Conservation (phyloP, 768 basidiomycete species). For the Pluteus cervinus region DNA sequence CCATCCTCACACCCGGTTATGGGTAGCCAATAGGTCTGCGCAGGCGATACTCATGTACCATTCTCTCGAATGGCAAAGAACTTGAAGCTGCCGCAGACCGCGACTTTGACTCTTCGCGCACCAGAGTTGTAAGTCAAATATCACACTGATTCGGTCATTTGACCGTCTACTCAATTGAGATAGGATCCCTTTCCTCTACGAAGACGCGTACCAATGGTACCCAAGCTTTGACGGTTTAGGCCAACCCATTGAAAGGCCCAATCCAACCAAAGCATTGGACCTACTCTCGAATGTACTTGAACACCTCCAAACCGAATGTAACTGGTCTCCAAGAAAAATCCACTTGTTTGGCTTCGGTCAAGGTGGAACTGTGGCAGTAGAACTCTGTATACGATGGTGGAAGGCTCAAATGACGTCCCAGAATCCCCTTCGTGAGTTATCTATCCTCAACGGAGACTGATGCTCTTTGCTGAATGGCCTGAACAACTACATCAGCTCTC, state of each 20-base stretch:
- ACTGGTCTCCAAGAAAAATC: constrained; percentile 64
- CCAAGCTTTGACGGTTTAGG: constrained; percentile 76
- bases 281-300: constrained; percentile 45
- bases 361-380: constrained; percentile 73
- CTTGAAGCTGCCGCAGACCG: constrained; percentile 86
- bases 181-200: constrained; percentile 76
- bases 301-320: constrained; percentile 52
- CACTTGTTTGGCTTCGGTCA: constrained; percentile 89
- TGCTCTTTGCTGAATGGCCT: background rate
- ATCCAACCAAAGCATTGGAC: constrained; percentile 65
- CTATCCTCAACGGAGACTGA: too few relatives aligned
- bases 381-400: constrained; percentile 59
- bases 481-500: constrained; percentile 25
- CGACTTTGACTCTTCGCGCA: constrained; percentile 73
- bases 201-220: constrained; percentile 85
- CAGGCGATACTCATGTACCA: constrained; percentile 80
- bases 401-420: constrained; percentile 23
- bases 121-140: constrained; percentile 56
- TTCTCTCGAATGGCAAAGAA: constrained; percentile 69
- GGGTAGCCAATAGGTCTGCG: background rate
- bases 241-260: constrained; percentile 60
- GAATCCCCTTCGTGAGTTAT: constrained; percentile 11
- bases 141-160: background rate
- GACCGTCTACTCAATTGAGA: background rate
- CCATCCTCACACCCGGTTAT: constrained; percentile 2